phyloP scores from a whole-genome alignment of 2,329 filamentous ascomycete species.

The Trematosphaeria pertusa region DNA sequence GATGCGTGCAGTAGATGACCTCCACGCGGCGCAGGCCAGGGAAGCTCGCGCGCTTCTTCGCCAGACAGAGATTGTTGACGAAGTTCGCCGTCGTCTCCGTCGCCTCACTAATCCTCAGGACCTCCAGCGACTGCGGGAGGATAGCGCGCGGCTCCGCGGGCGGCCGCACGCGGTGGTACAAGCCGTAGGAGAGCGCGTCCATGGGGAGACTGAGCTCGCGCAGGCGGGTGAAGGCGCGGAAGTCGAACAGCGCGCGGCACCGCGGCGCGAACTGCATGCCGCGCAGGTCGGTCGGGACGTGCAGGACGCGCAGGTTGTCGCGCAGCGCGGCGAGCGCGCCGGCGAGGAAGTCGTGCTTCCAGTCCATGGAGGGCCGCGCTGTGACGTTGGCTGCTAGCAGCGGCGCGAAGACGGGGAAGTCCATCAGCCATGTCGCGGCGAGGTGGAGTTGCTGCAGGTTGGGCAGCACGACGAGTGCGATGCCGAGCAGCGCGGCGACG shows the following conservation, averaged over 20 bases:
- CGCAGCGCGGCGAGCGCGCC: neutral
- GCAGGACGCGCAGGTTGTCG: conserved; percentile 9
- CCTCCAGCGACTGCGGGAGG: conserved; percentile 19
- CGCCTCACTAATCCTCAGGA: conserved; percentile 23
- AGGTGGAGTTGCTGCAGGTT: conserved; percentile 18
- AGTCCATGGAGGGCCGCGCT: neutral
- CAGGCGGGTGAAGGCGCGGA: conserved; percentile 14
- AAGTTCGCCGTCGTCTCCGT: conserved; percentile 7
- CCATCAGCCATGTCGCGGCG: conserved; percentile 21
- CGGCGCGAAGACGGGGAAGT: conserved; percentile 19
- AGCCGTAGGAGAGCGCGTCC: conserved; percentile 10
- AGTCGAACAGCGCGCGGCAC: conserved; percentile 7
- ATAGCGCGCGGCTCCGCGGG: conserved; percentile 10
- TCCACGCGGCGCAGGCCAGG: conserved; percentile 17
- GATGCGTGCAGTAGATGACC: conserved; percentile 7
- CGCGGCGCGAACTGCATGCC: conserved; percentile 1
- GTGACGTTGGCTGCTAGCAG: neutral
- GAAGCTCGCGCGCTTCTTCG: conserved; percentile 8
- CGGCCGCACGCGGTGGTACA: neutral
- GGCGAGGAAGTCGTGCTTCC: conserved; percentile 9
- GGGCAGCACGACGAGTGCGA: conserved; percentile 15
- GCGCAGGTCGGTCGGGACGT: conserved; percentile 18
- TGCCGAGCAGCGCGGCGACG: conserved; percentile 14
- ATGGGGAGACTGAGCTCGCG: conserved; percentile 21
- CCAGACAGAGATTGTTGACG: conserved; percentile 13